Base-by-base conservation (phyloP, 257 asterid species). In the Misopates orontium region DNA sequence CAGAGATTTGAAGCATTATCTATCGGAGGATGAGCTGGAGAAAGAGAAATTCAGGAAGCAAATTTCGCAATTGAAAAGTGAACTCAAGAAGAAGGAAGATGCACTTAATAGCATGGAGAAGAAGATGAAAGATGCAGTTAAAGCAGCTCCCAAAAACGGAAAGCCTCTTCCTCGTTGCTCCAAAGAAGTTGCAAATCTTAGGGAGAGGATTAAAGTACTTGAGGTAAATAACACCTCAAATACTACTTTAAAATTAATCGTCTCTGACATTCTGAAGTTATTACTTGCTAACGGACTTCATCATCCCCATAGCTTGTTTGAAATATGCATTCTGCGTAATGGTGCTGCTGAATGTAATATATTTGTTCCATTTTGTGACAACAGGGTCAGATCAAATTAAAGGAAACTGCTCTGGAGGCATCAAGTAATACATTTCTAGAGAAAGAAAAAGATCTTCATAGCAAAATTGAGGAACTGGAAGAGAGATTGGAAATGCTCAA, bases 151-250 rank as follows among this genome's bases (percentile, higher is more conserved):
- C n/a, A 78, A 72, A 66, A 73, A 70, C 48, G 63, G 58, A 70
- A 81, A 68, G 62, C 21, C 71, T 14, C 53, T 70, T 49, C 45
- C 78, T 66, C 75, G 58, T 60, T 80, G 80, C 52, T 62, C 85
- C 56, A 80, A 80, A 70, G 97, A 85, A 71, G 78, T 81, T 67
- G 71, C 80, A 15, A 79, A 74, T 71, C 85, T 90, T 49, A 78
- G 85, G 85, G 95, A 86, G 77, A 94, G 77, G 76, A 81, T 94
- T 69, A 80, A 78, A 78, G 60, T 80, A 79, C 95, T 94, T 7
- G 96, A 94, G 96, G 99, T 94, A 78, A 79, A 71, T 56, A 28
- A 28, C 6, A 28, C 36, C 36, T 28, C 6, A 28, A 2, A 28
- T 28, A 6, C 36, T 28, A 28, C 36, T 2, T 36, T 73, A 48